Evolutionary conservation across 768 basidiomycete species (phyloP), one percentile per base, ranked within the genome.

Genomic region (Imleria badia): DNA sequence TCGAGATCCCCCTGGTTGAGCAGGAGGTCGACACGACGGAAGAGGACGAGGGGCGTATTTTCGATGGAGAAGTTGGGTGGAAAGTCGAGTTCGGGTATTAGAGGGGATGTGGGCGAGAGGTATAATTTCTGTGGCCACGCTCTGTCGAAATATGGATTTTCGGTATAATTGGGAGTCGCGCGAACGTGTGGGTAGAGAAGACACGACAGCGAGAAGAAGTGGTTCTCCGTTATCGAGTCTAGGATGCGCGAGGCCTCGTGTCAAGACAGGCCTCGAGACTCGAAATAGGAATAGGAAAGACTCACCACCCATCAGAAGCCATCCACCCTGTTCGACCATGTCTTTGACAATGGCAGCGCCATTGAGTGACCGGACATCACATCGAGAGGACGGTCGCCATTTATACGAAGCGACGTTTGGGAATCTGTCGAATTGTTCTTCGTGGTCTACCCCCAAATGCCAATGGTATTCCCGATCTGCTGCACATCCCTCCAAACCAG

Each of bases 191-290:
- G 85, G 66, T 81, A 82, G 4, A 88, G 75, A 39, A 80, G 60
- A 62, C 86, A 88, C 0, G 85, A 87, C 1, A 87, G 64, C 6
- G 86, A 87, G 67, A 87, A 88, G 73, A 88, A 88, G 65, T 88
- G 85, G 58, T 82, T 83, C 64, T 89, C 86, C 2, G 83, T 81
- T 17, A 87, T 82, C 0, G 85, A 87, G 62, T 89, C 86, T 83
- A 57, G 54, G 20, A n/a, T 5, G 13, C 12, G 33, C 55, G 47
- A 44, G 14, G 22, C 49, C 40, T 10, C 20, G 13, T 3, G 36
- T 62, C 45, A 62, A 19, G 38, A 48, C 36, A 52, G 33, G 35
- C n/a, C n/a, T 36, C 15, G 5, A 29, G 30, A n/a, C n/a, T n/a
- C 26, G 5, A 30, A 19, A 26, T 8, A 14, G 30, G 29, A 15